Percentiles rank a stretch among this genome's conserved stretches.
Evolutionary conservation across 208 protist species (phyloP).

Genomic region (Crithidia sp.): DNA sequence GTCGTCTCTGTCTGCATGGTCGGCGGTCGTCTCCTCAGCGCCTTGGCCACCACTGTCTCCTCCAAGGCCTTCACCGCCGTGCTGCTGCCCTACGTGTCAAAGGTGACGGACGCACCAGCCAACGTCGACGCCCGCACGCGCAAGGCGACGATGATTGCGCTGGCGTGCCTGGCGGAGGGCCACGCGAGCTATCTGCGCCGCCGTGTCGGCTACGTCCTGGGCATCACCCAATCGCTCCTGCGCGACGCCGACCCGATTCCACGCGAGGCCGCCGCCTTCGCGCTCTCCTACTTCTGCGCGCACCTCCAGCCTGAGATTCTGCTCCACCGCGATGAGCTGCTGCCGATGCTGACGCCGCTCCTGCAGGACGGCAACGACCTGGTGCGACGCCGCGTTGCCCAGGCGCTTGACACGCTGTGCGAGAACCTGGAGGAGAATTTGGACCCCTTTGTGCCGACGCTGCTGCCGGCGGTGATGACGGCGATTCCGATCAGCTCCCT

Average conservation of each 20-base stretch:
- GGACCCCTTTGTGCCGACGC: conserved; percentile 67
- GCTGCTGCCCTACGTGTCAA: conserved; percentile 59
- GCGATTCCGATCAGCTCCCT: conserved; percentile 61
- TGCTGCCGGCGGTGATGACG: conserved; percentile 69
- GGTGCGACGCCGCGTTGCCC: conserved; percentile 69
- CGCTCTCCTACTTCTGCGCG: conserved; percentile 72
- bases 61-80: conserved; percentile 62
- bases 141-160: conserved; percentile 80
- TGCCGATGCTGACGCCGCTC: conserved; percentile 74
- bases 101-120: conserved; percentile 46
- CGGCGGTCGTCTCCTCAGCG: conserved; percentile 69
- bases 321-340: conserved; percentile 64
- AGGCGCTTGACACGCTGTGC: conserved; percentile 79
- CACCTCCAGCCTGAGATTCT: conserved; percentile 90
- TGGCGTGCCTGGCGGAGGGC: conserved; percentile 73
- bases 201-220: conserved; percentile 73
- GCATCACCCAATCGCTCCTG: conserved; percentile 55
- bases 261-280: conserved; percentile 78
- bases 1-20: conserved; percentile 67
- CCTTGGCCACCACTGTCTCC: conserved; percentile 54
- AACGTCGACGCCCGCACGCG: conserved; percentile 37
- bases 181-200: conserved; percentile 73
- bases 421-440: conserved; percentile 85
- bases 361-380: conserved; percentile 66
- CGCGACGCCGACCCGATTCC: conserved; percentile 54